Evolutionary conservation across 345 rosid genomes (phyloP), one percentile per base, ranked within the genome.

Genomic region (Reutealis trisperma): DNA sequence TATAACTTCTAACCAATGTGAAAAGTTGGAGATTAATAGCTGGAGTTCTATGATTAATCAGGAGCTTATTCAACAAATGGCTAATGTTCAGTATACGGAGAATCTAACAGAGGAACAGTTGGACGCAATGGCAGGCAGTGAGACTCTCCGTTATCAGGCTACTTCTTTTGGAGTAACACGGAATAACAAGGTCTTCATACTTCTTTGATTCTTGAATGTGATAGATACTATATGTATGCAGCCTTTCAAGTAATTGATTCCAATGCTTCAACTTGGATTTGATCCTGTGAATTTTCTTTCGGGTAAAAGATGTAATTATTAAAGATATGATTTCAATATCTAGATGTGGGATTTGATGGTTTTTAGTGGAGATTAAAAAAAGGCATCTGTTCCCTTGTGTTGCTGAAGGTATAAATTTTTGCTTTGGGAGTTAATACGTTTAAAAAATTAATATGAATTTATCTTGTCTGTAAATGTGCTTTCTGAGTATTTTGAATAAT

Each of bases 41-140:
- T 74, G 75, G 70, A 63, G 62, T 71, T 75, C 80, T 60, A 34
- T 84, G 83, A 77, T 80, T 77, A 55, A 55, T 78, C 86, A 96
- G 99, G 99, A 96, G 85, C 94, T 96, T 79, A 72, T 96, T 86
- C 97, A 92, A 79, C 99, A 96, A 86, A 96, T 96, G 99, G 99
- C 99, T 77, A 96, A 94, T 86, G 98, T 94, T 69, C 99, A 92
- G 78, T 96, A 92, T 86, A 96, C 94, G 1, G 98, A 96, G 85
- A 96, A 96, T 86, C 87, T 96, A 77, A 96, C 99, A 15, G 98
- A 92, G 86, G 99, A 96, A 74, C 99, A 96, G 85, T 87, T 96
- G 87, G 98, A 94, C 87, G 91, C 99, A 75, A 96, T 94, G 99
- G 99, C 99, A 25, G 99, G 99, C 70, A 89, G 99, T 85, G 99